These are phyloP conservation scores for Phytophthora macrochlamydospora DNA, from an alignment of 352 stramenopile genomes.

Conservation along the genomic window DNA sequence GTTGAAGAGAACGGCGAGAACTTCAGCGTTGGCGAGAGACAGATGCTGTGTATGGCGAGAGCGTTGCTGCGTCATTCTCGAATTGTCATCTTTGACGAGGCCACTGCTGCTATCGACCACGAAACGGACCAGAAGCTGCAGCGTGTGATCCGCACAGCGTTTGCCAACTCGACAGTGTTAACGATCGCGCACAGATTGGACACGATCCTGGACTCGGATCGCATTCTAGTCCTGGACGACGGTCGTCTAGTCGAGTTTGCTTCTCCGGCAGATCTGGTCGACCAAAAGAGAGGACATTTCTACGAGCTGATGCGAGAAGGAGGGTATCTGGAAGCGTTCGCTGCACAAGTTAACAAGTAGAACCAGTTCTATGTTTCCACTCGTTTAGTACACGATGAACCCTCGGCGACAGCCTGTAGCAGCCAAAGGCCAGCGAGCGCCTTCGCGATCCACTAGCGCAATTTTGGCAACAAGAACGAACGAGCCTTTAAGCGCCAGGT, in stretches of 20 bases:
- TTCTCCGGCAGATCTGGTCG: conserved; percentile 64
- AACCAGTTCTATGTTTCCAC: background rate
- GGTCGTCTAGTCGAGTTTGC: conserved; percentile 80
- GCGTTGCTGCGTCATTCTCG: conserved; percentile 85
- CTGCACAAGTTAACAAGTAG: background rate
- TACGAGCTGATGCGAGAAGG: conserved; percentile 56
- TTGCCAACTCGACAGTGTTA: conserved; percentile 91
- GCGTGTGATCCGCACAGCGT: conserved; percentile 79
- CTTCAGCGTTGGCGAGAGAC: conserved; percentile 92
- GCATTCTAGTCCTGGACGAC: conserved; percentile 71
- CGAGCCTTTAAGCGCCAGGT: conserved; percentile 48
- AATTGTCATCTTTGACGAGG: conserved; percentile 80
- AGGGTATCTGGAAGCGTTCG: conserved; percentile 44
- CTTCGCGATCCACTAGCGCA: conserved; percentile 34
- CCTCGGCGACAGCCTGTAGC: conserved; percentile 46
- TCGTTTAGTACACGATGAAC: conserved; percentile 56
- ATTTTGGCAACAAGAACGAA: conserved; percentile 47
- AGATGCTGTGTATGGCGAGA: conserved; percentile 93
- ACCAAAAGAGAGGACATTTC: conserved; percentile 46
- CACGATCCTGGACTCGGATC: conserved; percentile 92
- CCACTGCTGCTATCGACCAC: conserved; percentile 79
- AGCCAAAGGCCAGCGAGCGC: conserved; percentile 39
- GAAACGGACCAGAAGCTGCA: conserved; percentile 72
- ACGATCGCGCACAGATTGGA: conserved; percentile 94
- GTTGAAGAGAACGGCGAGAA: conserved; percentile 95